Percentiles rank a stretch among this genome's conserved stretches.
These are phyloP conservation scores for Chalciporus sp. DNA, from an alignment of 1,284 basidiomycete genomes.

Conservation along the genomic window DNA sequence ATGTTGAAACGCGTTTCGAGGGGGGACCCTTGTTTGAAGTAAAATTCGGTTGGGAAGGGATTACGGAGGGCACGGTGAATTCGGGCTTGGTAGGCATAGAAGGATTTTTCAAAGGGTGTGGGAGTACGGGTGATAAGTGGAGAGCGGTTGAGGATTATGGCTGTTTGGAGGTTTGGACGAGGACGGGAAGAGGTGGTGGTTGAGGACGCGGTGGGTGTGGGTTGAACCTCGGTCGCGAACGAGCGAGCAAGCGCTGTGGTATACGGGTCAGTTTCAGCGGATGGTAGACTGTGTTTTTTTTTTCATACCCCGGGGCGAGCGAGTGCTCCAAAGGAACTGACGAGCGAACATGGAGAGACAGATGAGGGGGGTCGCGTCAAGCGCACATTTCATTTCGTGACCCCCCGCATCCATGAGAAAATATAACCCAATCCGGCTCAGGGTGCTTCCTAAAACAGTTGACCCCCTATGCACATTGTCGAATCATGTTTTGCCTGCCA, in stretches of 20 bases:
- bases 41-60: conserved; percentile 89
- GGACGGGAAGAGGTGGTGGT: conserved; percentile 3
- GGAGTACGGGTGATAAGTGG: conserved; percentile 82
- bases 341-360: conserved; percentile 5
- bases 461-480: no score
- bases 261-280: not conserved
- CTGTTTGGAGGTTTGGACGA: conserved; percentile 42
- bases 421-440: no score
- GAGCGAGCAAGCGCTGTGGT: conserved; percentile 22
- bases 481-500: no score
- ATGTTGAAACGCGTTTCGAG: conserved; percentile 81
- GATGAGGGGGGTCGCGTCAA: not conserved
- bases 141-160: conserved; percentile 82
- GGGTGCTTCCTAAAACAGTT: no score
- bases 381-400: no score
- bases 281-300: no score
- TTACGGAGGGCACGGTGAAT: conserved; percentile 87
- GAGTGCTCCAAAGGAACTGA: conserved; percentile 32
- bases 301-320: conserved; percentile 33
- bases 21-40: conserved; percentile 92
- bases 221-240: conserved; percentile 39
- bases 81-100: conserved; percentile 84
- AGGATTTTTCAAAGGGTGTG: conserved; percentile 80
- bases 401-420: no score
- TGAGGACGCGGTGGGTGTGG: not conserved